These are phyloP conservation scores for Suillus decipiens DNA, from an alignment of 768 basidiomycete genomes.

Conservation along the genomic window DNA sequence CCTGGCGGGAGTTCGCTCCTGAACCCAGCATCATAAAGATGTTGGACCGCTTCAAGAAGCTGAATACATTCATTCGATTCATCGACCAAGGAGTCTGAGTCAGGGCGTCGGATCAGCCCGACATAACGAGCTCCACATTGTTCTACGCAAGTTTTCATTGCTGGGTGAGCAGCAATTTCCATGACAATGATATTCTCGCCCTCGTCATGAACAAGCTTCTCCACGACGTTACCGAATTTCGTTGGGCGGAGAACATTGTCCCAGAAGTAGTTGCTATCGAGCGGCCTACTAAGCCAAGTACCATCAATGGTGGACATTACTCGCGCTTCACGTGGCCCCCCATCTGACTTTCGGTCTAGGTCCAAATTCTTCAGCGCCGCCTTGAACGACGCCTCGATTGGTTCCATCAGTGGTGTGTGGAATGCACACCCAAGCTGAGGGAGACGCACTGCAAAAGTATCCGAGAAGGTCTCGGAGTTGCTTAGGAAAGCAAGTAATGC, in stretches of 20 bases:
- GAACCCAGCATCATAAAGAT: conserved; percentile 1
- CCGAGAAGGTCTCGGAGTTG: conserved; percentile 26
- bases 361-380: conserved; percentile 12
- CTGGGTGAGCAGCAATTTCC: conserved; percentile 37
- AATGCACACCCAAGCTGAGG: conserved; percentile 31
- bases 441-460: conserved; percentile 32
- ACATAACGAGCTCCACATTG: conserved; percentile 36
- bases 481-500: conserved; percentile 30
- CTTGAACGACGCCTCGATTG: conserved; percentile 35
- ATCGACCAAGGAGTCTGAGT: conserved; percentile 12
- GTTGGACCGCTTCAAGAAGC: not conserved
- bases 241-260: conserved; percentile 38
- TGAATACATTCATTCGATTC: conserved; percentile 2
- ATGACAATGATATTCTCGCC: conserved; percentile 30
- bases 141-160: conserved; percentile 36
- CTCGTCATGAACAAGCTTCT: conserved; percentile 32
- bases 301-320: conserved; percentile 40
- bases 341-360: not conserved
- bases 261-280: conserved; percentile 34
- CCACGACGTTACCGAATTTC: conserved; percentile 35
- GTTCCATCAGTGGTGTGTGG: conserved; percentile 37
- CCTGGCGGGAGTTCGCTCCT: not conserved
- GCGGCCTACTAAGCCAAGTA: conserved; percentile 29
- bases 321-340: conserved; percentile 18
- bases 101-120: conserved; percentile 33